Conservation (phyloP, 208 protist species). For the Leishmania arabica region DNA sequence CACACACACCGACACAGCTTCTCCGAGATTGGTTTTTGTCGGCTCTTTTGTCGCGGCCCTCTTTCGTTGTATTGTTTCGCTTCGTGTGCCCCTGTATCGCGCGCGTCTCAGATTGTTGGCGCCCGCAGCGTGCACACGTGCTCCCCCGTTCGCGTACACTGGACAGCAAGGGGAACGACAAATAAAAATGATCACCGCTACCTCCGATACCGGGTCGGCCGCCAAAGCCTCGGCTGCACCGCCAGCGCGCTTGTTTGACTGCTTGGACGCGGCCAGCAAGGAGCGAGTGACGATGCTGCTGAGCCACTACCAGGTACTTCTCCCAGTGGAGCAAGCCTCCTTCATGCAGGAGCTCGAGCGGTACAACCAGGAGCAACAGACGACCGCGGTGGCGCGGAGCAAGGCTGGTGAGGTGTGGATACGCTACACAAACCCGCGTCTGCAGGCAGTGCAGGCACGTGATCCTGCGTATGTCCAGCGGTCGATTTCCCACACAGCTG, state of each 20-base stretch:
- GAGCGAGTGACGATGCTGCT: slow-evolving; percentile 57
- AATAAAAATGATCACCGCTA: slow-evolving; percentile 1
- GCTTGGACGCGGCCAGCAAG: slow-evolving; percentile 55
- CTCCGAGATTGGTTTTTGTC: background rate
- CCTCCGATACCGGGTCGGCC: background rate
- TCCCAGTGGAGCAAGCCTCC: slow-evolving; percentile 53
- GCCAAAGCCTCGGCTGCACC: background rate
- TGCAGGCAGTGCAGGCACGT: slow-evolving; percentile 48
- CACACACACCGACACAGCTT: background rate
- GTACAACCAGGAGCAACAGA: slow-evolving; percentile 24
- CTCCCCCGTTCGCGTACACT: background rate
- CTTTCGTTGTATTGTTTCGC: background rate
- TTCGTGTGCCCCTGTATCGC: background rate
- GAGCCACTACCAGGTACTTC: slow-evolving; percentile 48
- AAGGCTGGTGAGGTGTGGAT: slow-evolving; percentile 17
- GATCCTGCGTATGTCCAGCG: slow-evolving; percentile 49
- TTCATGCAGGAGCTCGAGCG: slow-evolving; percentile 58
- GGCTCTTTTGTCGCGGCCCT: background rate
- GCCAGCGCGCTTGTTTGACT: slow-evolving; percentile 40
- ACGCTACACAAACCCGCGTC: slow-evolving; percentile 41
- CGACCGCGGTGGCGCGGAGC: background rate
- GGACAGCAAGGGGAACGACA: background rate
- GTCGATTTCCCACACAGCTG: background rate
- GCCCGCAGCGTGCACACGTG: background rate
- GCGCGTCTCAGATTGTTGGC: background rate